Evolutionary conservation across 2,329 filamentous ascomycete genomes (phyloP), one percentile per base, ranked within the genome.

Genomic region (Xylariaceae sp.): DNA sequence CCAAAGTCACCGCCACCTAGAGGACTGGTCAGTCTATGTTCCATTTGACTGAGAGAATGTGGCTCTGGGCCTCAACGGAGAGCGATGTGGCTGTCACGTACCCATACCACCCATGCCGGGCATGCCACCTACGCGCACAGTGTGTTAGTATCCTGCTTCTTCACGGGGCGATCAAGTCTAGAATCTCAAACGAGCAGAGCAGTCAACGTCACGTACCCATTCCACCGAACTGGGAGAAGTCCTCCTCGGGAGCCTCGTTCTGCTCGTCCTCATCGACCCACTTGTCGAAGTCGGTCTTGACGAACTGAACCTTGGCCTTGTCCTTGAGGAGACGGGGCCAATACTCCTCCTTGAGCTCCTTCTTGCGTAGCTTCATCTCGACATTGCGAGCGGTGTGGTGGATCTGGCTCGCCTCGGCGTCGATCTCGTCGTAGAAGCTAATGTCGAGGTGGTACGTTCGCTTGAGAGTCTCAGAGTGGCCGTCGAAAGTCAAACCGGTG

Each of bases 191-290:
- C 22, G 4, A 28, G 22, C 22, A 7, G 22, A 7, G 22, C 22
- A 28, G 22, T 28, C 22, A 47, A 80, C 78, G 67, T 71, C 48
- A 80, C 78, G 67, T 71, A 78, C 81, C 80, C 82, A 84, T 88
- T 59, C 83, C 83, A 53, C 80, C 83, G 63, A 83, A 85, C 69
- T 84, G 79, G 60, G 81, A 82, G 63, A 86, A 75, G 72, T 96
- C 92, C 51, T 96, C 91, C 60, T 95, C 90, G 45, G 83, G 78
- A 55, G 83, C 87, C 74, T 90, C 91, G 69, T 97, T 88, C 79
- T 99, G 94, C 83, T 99, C 94, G 70, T 99, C 92, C 83, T 97
- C 90, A 64, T 97, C 92, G 66, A 96, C 89, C 92, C 92, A 97
- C 88, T 96, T 97, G 79, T 97, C 92, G 66, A 99, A 99, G 77